Conservation (phyloP, 179 eudicot species). For the Gypsophila paniculata region DNA sequence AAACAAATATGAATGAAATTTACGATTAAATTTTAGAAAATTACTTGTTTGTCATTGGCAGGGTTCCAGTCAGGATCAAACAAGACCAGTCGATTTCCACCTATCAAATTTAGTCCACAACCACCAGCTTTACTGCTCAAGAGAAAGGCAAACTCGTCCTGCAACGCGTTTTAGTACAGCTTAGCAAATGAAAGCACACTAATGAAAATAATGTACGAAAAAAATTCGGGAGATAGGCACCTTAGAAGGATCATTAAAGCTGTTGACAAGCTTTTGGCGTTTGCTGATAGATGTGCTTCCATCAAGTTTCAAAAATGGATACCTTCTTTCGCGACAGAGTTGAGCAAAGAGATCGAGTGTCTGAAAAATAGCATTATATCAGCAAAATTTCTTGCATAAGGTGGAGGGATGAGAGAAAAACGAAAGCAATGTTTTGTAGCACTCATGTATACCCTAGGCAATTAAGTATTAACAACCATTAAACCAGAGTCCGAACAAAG, state of each 20-base stretch:
- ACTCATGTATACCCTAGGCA: constrained; percentile 2
- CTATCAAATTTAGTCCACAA: constrained; percentile 97
- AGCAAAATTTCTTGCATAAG: constrained; percentile 8
- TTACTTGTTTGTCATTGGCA: constrained; percentile 99
- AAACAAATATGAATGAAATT: constrained; percentile 7
- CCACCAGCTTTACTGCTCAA: constrained; percentile 99
- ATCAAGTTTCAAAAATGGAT: constrained; percentile 89
- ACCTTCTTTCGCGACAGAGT: constrained; percentile 95
- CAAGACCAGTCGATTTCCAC: constrained; percentile 92
- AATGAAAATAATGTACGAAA: not conserved
- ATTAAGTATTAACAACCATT: not conserved
- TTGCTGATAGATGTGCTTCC: constrained; percentile 87
- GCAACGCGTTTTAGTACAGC: constrained; percentile 29
- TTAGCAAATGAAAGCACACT: constrained; percentile 15
- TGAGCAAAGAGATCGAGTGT: constrained; percentile 97
- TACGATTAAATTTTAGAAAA: not conserved
- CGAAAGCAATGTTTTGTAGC: constrained; percentile 7
- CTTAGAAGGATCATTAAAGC: constrained; percentile 88
- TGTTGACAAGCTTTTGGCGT: constrained; percentile 91
- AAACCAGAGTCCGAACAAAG: not conserved
- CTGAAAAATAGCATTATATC: constrained; percentile 37
- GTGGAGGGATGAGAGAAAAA: constrained; percentile 3
- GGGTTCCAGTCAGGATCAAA: constrained; percentile 99
- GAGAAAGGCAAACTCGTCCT: constrained; percentile 99
- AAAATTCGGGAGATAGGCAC: constrained; percentile 32